Evolutionary conservation across 352 stramenopile species (phyloP), one percentile per base, ranked within the genome.

Genomic region (Heterotrichella gracilis): DNA sequence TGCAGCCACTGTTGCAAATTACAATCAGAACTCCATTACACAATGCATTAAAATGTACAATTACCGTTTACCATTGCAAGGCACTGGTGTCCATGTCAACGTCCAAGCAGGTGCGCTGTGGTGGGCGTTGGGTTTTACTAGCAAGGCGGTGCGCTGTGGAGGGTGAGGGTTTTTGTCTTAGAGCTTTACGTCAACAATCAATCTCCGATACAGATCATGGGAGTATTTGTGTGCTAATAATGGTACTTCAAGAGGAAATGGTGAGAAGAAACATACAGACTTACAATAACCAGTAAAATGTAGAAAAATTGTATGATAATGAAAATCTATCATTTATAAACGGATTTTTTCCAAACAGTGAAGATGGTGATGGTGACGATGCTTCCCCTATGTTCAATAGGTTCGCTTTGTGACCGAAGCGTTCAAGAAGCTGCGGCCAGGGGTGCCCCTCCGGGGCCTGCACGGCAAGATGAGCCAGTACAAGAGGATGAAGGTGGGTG

Each of bases 381-480:
- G n/a, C n/a, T n/a, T n/a, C n/a, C n/a, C n/a, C n/a, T n/a, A n/a
- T n/a, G n/a, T n/a, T n/a, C n/a, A n/a, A n/a, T n/a, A n/a, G n/a
- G n/a, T n/a, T n/a, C n/a, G 89, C 23, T 95, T 91, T 76, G 78
- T 94, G 4, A 88, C 90, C 80, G 82, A 90, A 68, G 74, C 94
- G 17, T 94, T 97, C 67, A 94, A 89, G 75, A 89, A 90, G 64
- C 76, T 98, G 25, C 89, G 96, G 74, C 93, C 93, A 0, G 93
- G 93, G 23, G 80, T 96, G 21, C 85, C 90, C 24, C 76, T 99
- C 0, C 84, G 93, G 79, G 85, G 89, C 2, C 80, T 99, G 9
- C 93, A 99, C 73, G 93, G 93, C 40, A 98, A 97, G 77, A 88
- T 97, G 75, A 95, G 95, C 73, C 92, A 98, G 78, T 85, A 85